phyloP scores from a whole-genome alignment of 441 rosid genomes.

The Erysimum pusillum region DNA sequence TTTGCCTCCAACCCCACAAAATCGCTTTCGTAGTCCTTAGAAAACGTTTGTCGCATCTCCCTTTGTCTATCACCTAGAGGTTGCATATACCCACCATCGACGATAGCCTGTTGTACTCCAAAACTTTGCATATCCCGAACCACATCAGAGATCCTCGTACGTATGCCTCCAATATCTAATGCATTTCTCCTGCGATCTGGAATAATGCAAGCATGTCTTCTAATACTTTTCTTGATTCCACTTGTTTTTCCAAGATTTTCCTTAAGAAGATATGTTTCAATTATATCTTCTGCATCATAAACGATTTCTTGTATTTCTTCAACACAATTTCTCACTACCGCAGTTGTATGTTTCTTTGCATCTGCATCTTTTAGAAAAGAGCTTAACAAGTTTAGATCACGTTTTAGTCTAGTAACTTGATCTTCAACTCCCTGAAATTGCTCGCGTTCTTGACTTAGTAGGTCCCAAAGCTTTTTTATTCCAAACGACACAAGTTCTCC shows the following conservation, averaged over 20 bases:
- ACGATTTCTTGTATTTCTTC: conserved; percentile 36
- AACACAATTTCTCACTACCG: not conserved
- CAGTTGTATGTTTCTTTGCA: conserved; percentile 31
- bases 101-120: not conserved
- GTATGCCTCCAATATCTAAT: not conserved
- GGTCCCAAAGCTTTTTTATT: conserved; percentile 36
- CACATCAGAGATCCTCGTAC: not conserved
- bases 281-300: conserved; percentile 41
- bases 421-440: conserved; percentile 29
- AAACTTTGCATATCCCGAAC: not conserved
- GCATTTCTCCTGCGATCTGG: not conserved
- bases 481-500: conserved; percentile 15
- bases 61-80: not conserved
- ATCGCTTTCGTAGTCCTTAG: conserved; percentile 22
- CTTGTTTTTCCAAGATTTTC: not conserved
- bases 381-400: conserved; percentile 33
- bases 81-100: not conserved
- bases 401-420: conserved; percentile 33
- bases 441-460: conserved; percentile 15
- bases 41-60: conserved; percentile 18
- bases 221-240: not conserved
- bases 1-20: conserved; percentile 46
- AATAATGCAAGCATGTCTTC: not conserved
- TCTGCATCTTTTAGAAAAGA: conserved; percentile 47
- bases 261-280: conserved; percentile 23